Evolutionary conservation across 2,329 filamentous ascomycete species (phyloP).

Genomic region (Gnomoniopsis sp.): DNA sequence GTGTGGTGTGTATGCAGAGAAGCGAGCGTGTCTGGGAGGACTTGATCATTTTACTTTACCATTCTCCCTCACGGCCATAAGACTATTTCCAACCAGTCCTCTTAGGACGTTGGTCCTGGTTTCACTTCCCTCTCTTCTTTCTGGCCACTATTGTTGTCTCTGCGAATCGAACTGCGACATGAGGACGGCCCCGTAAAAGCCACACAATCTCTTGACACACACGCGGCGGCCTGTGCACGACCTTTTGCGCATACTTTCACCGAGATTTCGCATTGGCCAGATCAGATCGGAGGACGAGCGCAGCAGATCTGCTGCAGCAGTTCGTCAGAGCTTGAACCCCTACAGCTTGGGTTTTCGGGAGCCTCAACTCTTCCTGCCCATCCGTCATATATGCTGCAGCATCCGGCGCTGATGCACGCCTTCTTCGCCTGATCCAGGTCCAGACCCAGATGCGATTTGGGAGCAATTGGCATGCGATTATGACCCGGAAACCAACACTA

Average conservation of each 20-base stretch:
- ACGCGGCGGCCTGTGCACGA: not conserved
- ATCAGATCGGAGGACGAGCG: not conserved
- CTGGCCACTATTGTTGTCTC: not conserved
- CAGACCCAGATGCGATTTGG: not conserved
- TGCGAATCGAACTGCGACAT: not conserved
- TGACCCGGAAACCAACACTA: slow-evolving; percentile 4
- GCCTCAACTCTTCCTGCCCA: not conserved
- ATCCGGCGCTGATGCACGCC: not conserved
- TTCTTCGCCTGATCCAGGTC: slow-evolving; percentile 2
- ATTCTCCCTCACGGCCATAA: too few relatives aligned
- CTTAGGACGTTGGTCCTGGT: too few relatives aligned
- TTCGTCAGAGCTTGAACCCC: not conserved
- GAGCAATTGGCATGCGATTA: slow-evolving; percentile 12
- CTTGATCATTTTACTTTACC: not conserved
- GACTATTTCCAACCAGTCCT: too few relatives aligned
- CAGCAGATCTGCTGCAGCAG: not conserved
- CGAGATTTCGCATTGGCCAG: not conserved
- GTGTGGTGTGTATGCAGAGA: not conserved
- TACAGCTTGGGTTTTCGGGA: not conserved
- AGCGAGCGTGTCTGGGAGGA: not conserved
- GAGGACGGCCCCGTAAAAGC: not conserved
- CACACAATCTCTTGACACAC: not conserved
- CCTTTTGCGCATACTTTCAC: not conserved
- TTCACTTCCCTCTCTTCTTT: too few relatives aligned
- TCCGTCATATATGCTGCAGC: not conserved